Evolutionary conservation across 2,329 filamentous ascomycete genomes (phyloP).

Genomic region (Amauroascus niger): DNA sequence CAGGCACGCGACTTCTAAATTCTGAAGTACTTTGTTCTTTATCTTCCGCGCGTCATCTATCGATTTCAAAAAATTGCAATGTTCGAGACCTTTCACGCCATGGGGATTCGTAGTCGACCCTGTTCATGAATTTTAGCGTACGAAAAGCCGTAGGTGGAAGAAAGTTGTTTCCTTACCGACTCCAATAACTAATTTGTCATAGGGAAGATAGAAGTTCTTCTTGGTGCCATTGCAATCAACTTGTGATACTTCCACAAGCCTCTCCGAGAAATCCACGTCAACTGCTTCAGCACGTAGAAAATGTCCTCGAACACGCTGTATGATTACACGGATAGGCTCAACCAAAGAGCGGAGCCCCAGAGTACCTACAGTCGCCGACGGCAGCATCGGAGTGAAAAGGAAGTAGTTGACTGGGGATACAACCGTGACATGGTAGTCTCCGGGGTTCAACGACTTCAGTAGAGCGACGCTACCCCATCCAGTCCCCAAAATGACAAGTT

Average conservation of each 20-base stretch:
- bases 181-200: conserved; percentile 89
- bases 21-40: conserved; percentile 76
- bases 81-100: conserved; percentile 85
- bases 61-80: conserved; percentile 92
- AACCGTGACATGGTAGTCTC: conserved; percentile 92
- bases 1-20: conserved; percentile 83
- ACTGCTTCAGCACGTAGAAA: conserved; percentile 82
- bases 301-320: conserved; percentile 68
- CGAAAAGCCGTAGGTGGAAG: neutral
- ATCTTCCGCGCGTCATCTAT: conserved; percentile 87
- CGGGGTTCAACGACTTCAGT: conserved; percentile 77
- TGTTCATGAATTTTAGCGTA: conserved; percentile 18
- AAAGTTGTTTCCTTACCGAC: conserved; percentile 48
- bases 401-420: conserved; percentile 95
- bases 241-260: conserved; percentile 79
- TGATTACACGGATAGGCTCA: conserved; percentile 80
- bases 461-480: conserved; percentile 93
- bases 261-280: conserved; percentile 83
- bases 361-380: conserved; percentile 91
- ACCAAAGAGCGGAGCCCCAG: conserved; percentile 83
- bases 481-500: conserved; percentile 81
- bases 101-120: conserved; percentile 87
- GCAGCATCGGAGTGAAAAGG: conserved; percentile 95
- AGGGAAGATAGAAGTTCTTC: conserved; percentile 81
- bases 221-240: conserved; percentile 60